phyloP scores from a whole-genome alignment of 495 filamentous ascomycete genomes.

The Amorphotheca resinae region DNA sequence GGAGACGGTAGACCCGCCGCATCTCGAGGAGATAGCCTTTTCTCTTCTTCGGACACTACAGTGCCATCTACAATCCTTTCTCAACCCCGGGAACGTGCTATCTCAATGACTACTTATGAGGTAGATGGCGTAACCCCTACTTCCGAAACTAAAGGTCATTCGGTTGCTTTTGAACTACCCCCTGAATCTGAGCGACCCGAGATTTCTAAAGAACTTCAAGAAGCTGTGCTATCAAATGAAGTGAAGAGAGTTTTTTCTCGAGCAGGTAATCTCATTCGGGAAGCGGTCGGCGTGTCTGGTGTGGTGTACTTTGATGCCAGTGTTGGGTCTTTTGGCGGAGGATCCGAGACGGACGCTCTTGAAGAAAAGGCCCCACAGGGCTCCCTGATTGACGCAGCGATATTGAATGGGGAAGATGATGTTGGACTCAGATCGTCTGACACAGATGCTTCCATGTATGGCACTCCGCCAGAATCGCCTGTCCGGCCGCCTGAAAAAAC shows the following conservation, averaged over 20 bases:
- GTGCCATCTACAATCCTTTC: slow-evolving; percentile 6
- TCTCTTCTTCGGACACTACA: slow-evolving; percentile 5
- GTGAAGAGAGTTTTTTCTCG: slow-evolving; percentile 28
- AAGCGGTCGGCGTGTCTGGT: slow-evolving; percentile 40
- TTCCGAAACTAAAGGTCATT: slow-evolving; percentile 6
- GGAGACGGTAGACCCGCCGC: slow-evolving; percentile 10
- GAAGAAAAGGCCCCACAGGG: slow-evolving; percentile 15
- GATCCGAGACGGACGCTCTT: slow-evolving; percentile 13
- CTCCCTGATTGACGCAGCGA: slow-evolving; percentile 3
- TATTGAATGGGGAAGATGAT: slow-evolving; percentile 14
- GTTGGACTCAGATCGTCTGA: not conserved
- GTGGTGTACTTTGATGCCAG: slow-evolving; percentile 39
- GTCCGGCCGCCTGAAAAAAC: slow-evolving; percentile 9
- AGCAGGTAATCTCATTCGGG: slow-evolving; percentile 36
- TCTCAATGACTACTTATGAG: slow-evolving; percentile 15
- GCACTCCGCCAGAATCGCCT: slow-evolving; percentile 13
- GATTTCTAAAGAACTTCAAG: slow-evolving; percentile 11
- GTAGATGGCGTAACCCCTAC: slow-evolving; percentile 3
- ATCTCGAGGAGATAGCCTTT: slow-evolving; percentile 8
- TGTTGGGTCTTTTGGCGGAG: slow-evolving; percentile 20
- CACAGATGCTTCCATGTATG: slow-evolving; percentile 5
- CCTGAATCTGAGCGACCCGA: slow-evolving; percentile 6
- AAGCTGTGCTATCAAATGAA: slow-evolving; percentile 24
- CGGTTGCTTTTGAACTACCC: slow-evolving; percentile 17
- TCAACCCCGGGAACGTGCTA: slow-evolving; percentile 8